Base-by-base conservation (phyloP, 352 stramenopile species). In the Phytopythium cucurbitacearum region DNA sequence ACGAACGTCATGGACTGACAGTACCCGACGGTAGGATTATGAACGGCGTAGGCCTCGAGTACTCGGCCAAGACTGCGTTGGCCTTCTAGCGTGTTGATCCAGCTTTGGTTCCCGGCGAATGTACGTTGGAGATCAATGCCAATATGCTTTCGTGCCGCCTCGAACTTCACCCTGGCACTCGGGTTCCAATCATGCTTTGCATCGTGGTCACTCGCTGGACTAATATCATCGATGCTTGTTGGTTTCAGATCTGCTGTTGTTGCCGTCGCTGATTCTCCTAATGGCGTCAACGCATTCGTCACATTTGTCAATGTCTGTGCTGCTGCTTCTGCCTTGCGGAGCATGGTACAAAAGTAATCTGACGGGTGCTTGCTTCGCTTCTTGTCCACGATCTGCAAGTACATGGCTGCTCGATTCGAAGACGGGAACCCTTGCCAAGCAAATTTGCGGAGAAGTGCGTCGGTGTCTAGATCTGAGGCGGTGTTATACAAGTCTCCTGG, bases 1-100 rank as follows among this genome's bases (percentile, higher is more conserved):
- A 96, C 76, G 50, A 95, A 96, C 40, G 89, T 96, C 85, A 96
- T 95, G 15, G 78, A 89, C 62, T 96, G 87, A 46, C 87, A 96
- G 59, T 97, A 97, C 11, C 88, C 88, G 5, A 97, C 65, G 16
- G 51, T 52, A 21, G 73, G 56, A 51, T 96, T 93, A 52, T 90
- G 76, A 33, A 94, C 41, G 0, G 87, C 85, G 48, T 93, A 96
- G 10, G 85, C 72, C 8, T 89, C 54, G 7, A 97, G 56, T 21
- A 97, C 77, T 6, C 84, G 66, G 44, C 78, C 69, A 35, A 96
- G 62, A 21, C 74, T 62, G 1, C 46, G 46, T 34, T 86, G 71
- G 0, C 82, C 80, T 0, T 64, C 57, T 0, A 35, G 10, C 5
- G 68, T 72, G 40, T 81, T 83, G 44, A 88, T 76, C 73, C 73